Base-by-base conservation (phyloP, 2,329 filamentous ascomycete genomes). In the Xylaria polymorpha region DNA sequence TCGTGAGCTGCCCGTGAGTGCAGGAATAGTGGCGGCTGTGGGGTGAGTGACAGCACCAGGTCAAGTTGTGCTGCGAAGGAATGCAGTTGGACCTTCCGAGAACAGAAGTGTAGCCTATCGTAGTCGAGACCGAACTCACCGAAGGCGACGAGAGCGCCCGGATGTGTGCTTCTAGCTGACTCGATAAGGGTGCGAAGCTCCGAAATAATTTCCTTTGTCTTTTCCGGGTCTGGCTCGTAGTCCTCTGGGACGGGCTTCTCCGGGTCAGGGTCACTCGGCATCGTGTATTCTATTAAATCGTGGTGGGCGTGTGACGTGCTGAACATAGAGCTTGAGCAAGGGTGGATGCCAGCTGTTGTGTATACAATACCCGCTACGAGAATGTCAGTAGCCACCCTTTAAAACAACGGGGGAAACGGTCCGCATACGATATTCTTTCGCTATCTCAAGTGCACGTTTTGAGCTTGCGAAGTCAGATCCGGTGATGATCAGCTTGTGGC, bases 111-210 rank as follows among this genome's bases (percentile, higher is more conserved):
- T 43, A 99, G 83, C 1, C 96, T 90, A 82, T 99, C 96, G 78
- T 98, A 99, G 82, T 99, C 96, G 4, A 99, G 90, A 1, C 96
- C 96, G 71, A 99, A 94, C 81, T 99, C 96, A 58, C 96, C 96
- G 79, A 98, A 94, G 7, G 96, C 95, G 0, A 93, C 90, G 48
- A 92, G 85, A 0, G 87, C 79, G 68, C 35, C 72, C 32, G 64
- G 71, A 86, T 68, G 66, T 61, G 71, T 50, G 12, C 35, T 55
- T 20, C 88, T 88, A 0, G 89, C 87, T 43, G 88, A 81, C 1
- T 86, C 77, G 4, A 94, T 88, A 2, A 98, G 83, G 7, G 82
- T 77, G 53, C 85, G 85, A n/a, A 98, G 86, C 37, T 88, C 85
- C 0, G 81, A 71, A 25, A 94, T 85, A 77, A 88, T 84, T 50